Evolutionary conservation across 1,139 yeast genomes (phyloP), one percentile per base, ranked within the genome.

Genomic region (Candida sanyaensis): DNA sequence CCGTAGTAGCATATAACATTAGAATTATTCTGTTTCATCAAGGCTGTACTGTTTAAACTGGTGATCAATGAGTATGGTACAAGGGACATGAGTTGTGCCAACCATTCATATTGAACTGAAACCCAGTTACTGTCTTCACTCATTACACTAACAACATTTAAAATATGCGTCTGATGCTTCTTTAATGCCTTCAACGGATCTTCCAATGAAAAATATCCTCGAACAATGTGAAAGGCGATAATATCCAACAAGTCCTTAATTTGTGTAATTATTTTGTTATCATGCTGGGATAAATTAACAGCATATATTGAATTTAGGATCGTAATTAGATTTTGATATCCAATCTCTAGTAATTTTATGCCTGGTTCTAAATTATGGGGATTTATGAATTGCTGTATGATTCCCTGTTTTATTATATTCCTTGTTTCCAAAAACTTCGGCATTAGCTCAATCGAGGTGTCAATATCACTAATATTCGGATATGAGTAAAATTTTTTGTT

Each of bases 151-250:
- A 58, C 43, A 0, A 73, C 68, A 48, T 78, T 78, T 24, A 73
- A 72, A 1, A 86, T 61, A 65, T 89, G 96, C 7, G 80, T 70
- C 39, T 75, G 75, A 59, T 88, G 90, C 60, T 84, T 86, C 48
- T 77, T 74, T 55, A 82, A 78, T 0, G 91, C 89, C 36, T 72
- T 57, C 37, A 83, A 72, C 0, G 87, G 77, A 53, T 80, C 81
- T 39, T 80, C 86, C 26, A 81, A 54, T n/a, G 87, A 81, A 34
- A 88, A 70, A 55, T 83, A 80, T 0, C 84, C 73, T 52, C 88
- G 74, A 4, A 81, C 80, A 11, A 87, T 81, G 55, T 85, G 88
- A 48, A 85, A 73, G 0, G 87, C 86, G 7, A 81, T 61, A 2
- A 79, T 61, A 60, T 89, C 96, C 9, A 86, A 63, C 41, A 86